These are phyloP conservation scores for Aspergillus ruber DNA, from an alignment of 2,329 filamentous ascomycete genomes.

Conservation along the genomic window DNA sequence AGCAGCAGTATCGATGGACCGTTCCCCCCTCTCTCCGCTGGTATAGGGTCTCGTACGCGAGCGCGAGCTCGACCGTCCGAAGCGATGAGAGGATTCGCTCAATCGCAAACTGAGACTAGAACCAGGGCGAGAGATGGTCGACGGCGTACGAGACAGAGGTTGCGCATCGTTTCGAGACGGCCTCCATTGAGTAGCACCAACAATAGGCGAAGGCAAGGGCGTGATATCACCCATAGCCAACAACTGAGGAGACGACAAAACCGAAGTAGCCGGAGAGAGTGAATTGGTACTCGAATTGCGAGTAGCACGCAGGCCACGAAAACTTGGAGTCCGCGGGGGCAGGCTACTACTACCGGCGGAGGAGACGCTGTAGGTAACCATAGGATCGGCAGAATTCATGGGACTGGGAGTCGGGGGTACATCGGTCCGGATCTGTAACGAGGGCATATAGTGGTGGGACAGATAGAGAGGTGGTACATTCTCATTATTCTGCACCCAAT, in stretches of 20 bases:
- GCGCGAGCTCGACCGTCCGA: slow-evolving; percentile 24
- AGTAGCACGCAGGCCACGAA: slow-evolving; percentile 33
- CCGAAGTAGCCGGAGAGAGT: slow-evolving; percentile 57
- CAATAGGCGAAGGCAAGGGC: slow-evolving; percentile 68
- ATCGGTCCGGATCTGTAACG: slow-evolving; percentile 33
- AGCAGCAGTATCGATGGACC: slow-evolving; percentile 15
- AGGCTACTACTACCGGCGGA: slow-evolving; percentile 29
- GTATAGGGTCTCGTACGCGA: slow-evolving; percentile 37
- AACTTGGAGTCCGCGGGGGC: slow-evolving; percentile 39
- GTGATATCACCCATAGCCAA: slow-evolving; percentile 73
- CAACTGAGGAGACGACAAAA: slow-evolving; percentile 66
- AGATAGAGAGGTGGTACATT: slow-evolving; percentile 4
- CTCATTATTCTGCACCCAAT: slow-evolving; percentile 7
- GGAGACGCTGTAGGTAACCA: slow-evolving; percentile 36
- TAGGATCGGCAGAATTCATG: slow-evolving; percentile 25
- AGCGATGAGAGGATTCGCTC: slow-evolving; percentile 30
- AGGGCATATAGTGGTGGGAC: slow-evolving; percentile 13
- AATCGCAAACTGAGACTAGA: slow-evolving; percentile 29
- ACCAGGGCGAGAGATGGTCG: slow-evolving; percentile 32
- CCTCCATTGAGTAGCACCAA: slow-evolving; percentile 30
- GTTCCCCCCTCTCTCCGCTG: slow-evolving; percentile 27
- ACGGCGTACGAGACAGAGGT: slow-evolving; percentile 38
- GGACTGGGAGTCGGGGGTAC: slow-evolving; percentile 16
- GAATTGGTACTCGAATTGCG: slow-evolving; percentile 38
- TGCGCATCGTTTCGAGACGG: slow-evolving; percentile 53